Base-by-base conservation (phyloP, 805 yeast genomes). In the Sugiyamaella boreocaroliniensis region DNA sequence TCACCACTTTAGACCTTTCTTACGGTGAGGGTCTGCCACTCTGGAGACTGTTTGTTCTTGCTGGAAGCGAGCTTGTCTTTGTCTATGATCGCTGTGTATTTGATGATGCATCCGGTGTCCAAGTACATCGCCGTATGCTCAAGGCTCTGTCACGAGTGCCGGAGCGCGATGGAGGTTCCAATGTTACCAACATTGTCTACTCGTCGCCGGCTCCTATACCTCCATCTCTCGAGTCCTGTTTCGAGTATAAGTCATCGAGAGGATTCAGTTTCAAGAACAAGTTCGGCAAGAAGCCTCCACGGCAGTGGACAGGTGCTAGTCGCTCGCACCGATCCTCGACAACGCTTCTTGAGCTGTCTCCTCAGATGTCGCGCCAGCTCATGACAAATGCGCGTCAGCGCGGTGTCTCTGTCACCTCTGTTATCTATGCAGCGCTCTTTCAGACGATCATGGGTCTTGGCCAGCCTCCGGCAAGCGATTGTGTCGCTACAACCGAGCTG, bases 21-120 rank as follows among this genome's bases (percentile, higher is more conserved):
- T 52, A 49, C 14, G 44, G 40, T 15, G 26, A 19, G 10, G n/a
- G 40, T 8, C 16, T 50, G 37, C 56, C 56, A 2, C 32, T 49
- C 11, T 53, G 56, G 56, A 26, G 56, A 20, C 32, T 40, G 7
- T 49, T 45, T 45, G 50, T 53, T 16, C 37, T 49, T 11, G 48
- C 40, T 10, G 18, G 22, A 8, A 26, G 29, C 8, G 50, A 45
- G 42, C 22, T 50, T 3, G 47, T 50, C 14, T 50, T 45, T 40
- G 53, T 46, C 22, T 46, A 46, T 16, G 53, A 50, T 16, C 53
- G 45, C 29, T 22, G 45, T 4, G 42, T 46, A 20, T 34, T 40
- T 4, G 53, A 50, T 43, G 53, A 49, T 14, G 20, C 43, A 12
- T 46, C 50, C 4, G 49, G 50, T 2, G 53, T 41, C 14, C 22